These are phyloP conservation scores for Microsporum canis DNA, from an alignment of 2,329 filamentous ascomycete genomes.

Conservation along the genomic window DNA sequence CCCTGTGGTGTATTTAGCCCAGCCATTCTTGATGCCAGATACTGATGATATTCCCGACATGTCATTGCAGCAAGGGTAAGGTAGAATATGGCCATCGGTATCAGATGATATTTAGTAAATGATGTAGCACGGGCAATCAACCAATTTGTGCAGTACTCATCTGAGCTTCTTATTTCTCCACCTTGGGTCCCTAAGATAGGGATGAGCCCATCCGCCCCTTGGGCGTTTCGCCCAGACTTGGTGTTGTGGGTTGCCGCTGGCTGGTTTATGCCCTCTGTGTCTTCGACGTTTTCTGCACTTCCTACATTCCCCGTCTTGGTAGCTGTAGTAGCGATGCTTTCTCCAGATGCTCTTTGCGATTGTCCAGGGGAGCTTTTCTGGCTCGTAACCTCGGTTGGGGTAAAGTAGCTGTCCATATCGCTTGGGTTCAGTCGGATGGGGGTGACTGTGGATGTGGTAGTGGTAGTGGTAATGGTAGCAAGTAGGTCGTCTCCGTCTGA, in stretches of 20 bases:
- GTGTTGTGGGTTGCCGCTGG: background rate
- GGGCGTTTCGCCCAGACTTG: background rate
- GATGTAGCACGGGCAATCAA: background rate
- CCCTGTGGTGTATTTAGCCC: background rate
- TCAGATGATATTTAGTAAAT: no score
- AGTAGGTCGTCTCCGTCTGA: background rate
- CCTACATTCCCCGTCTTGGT: background rate
- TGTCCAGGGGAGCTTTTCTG: background rate
- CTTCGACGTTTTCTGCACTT: background rate
- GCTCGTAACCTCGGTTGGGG: background rate
- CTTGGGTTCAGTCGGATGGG: background rate
- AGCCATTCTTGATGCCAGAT: background rate
- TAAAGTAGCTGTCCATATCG: background rate
- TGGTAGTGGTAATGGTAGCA: slow-evolving; percentile 31
- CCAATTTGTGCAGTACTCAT: background rate
- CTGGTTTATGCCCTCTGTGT: background rate
- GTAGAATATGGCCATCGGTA: background rate
- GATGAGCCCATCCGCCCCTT: background rate
- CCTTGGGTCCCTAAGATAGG: background rate
- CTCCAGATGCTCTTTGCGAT: background rate
- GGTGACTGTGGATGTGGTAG: slow-evolving; percentile 11
- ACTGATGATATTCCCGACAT: background rate
- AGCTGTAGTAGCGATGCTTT: background rate
- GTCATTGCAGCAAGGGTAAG: background rate
- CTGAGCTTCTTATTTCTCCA: background rate